Percentiles rank a stretch among this genome's conserved stretches.
Evolutionary conservation across 2,329 filamentous ascomycete species (phyloP).

Genomic region (Alternaria novae-zelandiae): DNA sequence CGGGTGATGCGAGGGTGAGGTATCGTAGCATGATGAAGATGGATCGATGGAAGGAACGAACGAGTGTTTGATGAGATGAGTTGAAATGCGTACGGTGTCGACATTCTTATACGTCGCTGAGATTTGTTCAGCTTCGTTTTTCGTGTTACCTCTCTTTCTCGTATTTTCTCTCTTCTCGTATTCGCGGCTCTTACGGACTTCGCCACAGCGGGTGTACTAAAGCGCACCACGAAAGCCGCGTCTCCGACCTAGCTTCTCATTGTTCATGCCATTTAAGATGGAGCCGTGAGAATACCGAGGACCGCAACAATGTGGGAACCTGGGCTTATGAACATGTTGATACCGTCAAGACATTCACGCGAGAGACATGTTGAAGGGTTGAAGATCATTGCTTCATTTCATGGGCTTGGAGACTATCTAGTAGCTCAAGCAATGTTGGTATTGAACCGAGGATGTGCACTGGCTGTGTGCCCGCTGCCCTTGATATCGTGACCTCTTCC

Average conservation of each 20-base stretch:
- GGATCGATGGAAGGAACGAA: background rate
- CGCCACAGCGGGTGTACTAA: background rate
- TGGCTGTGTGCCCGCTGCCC: too few relatives aligned
- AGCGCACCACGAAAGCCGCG: background rate
- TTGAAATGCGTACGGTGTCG: rapidly evolving
- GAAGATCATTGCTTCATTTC: too few relatives aligned
- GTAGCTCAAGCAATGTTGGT: too few relatives aligned
- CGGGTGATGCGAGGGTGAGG: background rate
- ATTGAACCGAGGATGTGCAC: too few relatives aligned
- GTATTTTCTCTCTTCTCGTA: background rate
- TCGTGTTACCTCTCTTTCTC: background rate
- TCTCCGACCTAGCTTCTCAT: background rate
- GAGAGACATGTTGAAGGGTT: too few relatives aligned
- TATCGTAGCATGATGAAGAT: background rate
- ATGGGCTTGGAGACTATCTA: too few relatives aligned
- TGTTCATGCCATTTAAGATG: too few relatives aligned
- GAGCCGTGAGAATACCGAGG: too few relatives aligned
- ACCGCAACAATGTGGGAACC: too few relatives aligned
- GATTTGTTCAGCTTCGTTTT: background rate
- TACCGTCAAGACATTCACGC: too few relatives aligned
- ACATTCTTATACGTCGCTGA: background rate
- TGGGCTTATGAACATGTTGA: too few relatives aligned
- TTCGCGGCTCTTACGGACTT: background rate
- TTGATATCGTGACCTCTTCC: too few relatives aligned
- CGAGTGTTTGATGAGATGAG: background rate